Base-by-base conservation (phyloP, 1,139 yeast genomes). In the Diutina ranongensis region DNA sequence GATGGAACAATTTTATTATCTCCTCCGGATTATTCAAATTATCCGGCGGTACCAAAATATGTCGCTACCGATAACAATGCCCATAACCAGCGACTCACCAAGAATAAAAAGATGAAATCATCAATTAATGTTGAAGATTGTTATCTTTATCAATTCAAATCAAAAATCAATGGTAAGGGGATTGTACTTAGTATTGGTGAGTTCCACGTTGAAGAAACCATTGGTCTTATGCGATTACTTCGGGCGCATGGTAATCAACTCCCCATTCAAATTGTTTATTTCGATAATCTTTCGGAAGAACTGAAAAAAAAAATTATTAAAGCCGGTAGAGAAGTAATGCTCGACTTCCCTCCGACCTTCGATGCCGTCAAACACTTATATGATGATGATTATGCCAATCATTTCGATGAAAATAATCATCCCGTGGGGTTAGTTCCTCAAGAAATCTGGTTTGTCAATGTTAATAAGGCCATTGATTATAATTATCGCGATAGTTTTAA, bases 181-280 rank as follows among this genome's bases (percentile, higher is more conserved):
- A 64, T 78, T 19, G 80, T 74, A 0, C 54, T 78, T 15, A 68
- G 80, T 2, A 68, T 76, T 36, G 58, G 65, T 15, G 71, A 73
- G 50, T 48, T 52, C 2, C 74, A 73, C 50, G 68, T 67, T 4
- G 64, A 64, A 10, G 74, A 74, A 49, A 60, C 78, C 22, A 59
- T 67, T 3, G 69, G 64, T 46, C 62, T 76, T 32, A 57, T 78
- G 12, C 64, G 67, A 19, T 57, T 74, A 1, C 58, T 78, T 35
- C 61, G 81, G 48, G 67, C 71, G 2, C 57, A 70, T 35, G 63
- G 65, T 40, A 77, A 74, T 51, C 59, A 61, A 27, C 61, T 68
- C 22, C 83, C 83, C 0, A 68, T 79, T 47, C 80, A 79, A 59
- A 65, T 78, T 32, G 66, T 79, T 13, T 72, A 74, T 51, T 73